Percentiles rank a stretch among this genome's conserved stretches.
phyloP scores from a whole-genome alignment of 2,329 filamentous ascomycete species.

The Exophiala oligosperma region DNA sequence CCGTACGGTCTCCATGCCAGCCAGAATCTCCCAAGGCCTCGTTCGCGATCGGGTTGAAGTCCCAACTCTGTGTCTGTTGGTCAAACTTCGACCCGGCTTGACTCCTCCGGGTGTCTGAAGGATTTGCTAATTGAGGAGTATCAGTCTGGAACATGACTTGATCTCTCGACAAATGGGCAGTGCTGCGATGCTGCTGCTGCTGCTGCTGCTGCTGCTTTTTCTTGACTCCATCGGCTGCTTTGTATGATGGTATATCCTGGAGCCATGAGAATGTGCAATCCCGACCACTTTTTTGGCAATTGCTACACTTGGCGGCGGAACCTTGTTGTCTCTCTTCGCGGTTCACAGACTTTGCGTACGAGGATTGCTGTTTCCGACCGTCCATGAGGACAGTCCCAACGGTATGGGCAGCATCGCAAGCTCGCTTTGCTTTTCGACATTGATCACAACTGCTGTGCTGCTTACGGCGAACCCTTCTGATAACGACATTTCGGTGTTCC shows the following conservation, averaged over 20 bases:
- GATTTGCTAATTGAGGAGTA: background rate
- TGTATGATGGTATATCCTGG: background rate
- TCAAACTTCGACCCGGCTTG: background rate
- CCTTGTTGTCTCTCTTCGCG: background rate
- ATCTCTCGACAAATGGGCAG: background rate
- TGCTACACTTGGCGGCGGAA: background rate
- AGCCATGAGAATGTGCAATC: constrained; percentile 9
- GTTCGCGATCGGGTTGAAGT: background rate
- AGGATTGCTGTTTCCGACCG: background rate
- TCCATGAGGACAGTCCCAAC: background rate
- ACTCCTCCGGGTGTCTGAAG: background rate
- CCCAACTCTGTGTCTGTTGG: background rate
- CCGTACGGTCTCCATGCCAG: background rate
- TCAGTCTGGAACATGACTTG: background rate
- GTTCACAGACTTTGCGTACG: background rate
- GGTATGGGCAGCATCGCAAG: constrained; percentile 4
- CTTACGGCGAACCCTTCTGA: constrained; percentile 9
- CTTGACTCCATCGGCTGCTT: constrained; percentile 1
- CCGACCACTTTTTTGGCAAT: constrained; percentile 4
- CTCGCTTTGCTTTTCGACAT: constrained; percentile 8
- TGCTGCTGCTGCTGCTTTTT: background rate
- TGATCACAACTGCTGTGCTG: constrained; percentile 14
- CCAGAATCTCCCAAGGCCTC: background rate
- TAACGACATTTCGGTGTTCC: constrained; percentile 9
- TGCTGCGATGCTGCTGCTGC: background rate